Evolutionary conservation across 2,329 filamentous ascomycete genomes (phyloP).

Genomic region (Ophiocordyceps camponoti-floridani): DNA sequence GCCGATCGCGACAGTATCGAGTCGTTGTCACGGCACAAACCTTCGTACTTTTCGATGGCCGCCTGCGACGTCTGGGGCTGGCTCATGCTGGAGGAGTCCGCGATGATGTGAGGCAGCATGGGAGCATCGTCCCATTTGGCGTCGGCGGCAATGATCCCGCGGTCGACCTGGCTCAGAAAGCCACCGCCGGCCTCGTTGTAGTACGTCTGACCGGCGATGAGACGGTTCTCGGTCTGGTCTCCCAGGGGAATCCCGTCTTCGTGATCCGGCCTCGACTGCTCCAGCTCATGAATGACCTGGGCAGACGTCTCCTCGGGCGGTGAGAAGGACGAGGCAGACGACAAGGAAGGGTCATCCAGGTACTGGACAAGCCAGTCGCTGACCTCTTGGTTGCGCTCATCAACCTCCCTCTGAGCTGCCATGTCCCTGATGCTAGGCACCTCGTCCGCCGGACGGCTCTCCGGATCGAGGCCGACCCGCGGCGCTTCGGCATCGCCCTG

Average conservation of each 20-base stretch:
- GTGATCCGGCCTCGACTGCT: conserved; percentile 11
- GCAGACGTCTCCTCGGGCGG: conserved; percentile 9
- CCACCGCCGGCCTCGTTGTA: conserved; percentile 21
- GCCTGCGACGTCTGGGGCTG: conserved; percentile 34
- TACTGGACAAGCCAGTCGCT: conserved; percentile 27
- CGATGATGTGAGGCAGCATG: conserved; percentile 24
- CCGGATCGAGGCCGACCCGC: conserved; percentile 28
- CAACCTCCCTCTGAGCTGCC: conserved; percentile 18
- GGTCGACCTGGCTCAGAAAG: conserved; percentile 25
- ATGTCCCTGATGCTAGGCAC: conserved; percentile 31
- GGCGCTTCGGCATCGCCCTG: conserved; percentile 18
- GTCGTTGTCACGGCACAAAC: conserved; percentile 33
- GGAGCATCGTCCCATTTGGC: conserved; percentile 33
- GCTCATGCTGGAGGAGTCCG: conserved; percentile 10
- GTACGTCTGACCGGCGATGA: conserved; percentile 31
- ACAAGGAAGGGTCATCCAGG: conserved; percentile 5
- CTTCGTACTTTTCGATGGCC: conserved; percentile 34
- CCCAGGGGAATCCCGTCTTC: conserved; percentile 26
- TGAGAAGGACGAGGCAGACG: conserved; percentile 5
- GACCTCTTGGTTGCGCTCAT: conserved; percentile 31
- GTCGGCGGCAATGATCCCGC: conserved; percentile 28
- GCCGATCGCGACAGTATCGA: conserved; percentile 45
- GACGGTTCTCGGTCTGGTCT: conserved; percentile 29
- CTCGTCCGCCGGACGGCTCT: conserved; percentile 22
- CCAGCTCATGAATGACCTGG: conserved; percentile 7